Evolutionary conservation across 805 yeast species (phyloP).

Genomic region (Metschnikowia shivogae): DNA sequence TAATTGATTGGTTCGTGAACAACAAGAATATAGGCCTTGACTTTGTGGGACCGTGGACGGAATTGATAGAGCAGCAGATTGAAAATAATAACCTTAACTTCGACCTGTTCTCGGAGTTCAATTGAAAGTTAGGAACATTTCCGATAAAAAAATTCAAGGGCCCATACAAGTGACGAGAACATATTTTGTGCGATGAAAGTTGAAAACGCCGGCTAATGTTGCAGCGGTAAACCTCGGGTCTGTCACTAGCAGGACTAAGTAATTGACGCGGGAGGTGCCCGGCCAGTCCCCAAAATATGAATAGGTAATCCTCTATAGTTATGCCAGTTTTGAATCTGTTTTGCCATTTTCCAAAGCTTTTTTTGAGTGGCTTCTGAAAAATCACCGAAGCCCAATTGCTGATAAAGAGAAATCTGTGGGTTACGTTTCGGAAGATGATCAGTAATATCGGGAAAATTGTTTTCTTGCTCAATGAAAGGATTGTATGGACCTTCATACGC

Average conservation of each 20-base stretch:
- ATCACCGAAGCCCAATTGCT: conserved; percentile 9
- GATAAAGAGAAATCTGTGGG: conserved; percentile 5
- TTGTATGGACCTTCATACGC: conserved; percentile 9
- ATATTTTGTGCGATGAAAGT: too few species aligned
- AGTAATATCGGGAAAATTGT: background rate
- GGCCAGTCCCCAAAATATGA: conserved; percentile 16
- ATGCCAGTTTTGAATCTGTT: conserved; percentile 28
- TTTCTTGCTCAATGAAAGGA: conserved; percentile 11
- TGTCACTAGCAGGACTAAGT: background rate
- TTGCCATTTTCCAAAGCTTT: conserved; percentile 20
- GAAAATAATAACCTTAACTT: conserved; percentile 16
- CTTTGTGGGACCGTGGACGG: conserved; percentile 72
- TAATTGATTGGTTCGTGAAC: conserved; percentile 42
- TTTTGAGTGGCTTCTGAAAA: conserved; percentile 13
- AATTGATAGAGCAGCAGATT: conserved; percentile 68
- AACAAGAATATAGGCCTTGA: conserved; percentile 36
- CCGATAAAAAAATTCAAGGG: background rate
- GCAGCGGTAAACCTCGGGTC: background rate
- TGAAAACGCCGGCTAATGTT: too few species aligned
- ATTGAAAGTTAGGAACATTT: background rate
- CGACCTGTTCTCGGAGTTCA: conserved; percentile 8
- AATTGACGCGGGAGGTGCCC: background rate
- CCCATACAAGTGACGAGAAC: background rate
- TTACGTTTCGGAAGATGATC: background rate
- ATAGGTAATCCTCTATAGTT: conserved; percentile 19